These are phyloP conservation scores for Wallacemonas rigidus DNA, from an alignment of 208 protist species.

Conservation along the genomic window DNA sequence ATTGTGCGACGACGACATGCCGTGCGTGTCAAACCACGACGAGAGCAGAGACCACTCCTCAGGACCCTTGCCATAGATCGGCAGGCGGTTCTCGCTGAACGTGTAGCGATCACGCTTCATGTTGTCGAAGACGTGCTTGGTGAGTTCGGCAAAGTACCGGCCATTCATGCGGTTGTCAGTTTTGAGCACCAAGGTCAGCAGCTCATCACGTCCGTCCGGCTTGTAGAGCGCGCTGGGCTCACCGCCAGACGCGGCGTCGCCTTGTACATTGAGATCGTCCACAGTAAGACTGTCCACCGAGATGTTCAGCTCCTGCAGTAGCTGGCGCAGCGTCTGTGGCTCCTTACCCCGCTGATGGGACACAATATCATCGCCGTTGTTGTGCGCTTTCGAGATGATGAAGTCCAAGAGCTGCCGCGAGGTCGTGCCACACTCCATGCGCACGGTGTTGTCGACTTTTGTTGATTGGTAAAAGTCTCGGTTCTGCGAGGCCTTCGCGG, in stretches of 20 bases:
- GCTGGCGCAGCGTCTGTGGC: slow-evolving; percentile 85
- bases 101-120: slow-evolving; percentile 95
- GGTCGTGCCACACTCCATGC: slow-evolving; percentile 94
- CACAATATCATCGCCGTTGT: slow-evolving; percentile 94
- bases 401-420: slow-evolving; percentile 95
- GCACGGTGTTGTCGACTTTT: slow-evolving; percentile 97
- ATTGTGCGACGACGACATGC: slow-evolving; percentile 95
- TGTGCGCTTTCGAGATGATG: slow-evolving; percentile 93
- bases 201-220: slow-evolving; percentile 52
- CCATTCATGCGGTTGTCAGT: slow-evolving; percentile 98
- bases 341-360: slow-evolving; percentile 76
- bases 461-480: slow-evolving; percentile 95
- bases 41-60: slow-evolving; percentile 96
- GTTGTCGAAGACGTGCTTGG: slow-evolving; percentile 95
- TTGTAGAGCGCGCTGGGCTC: slow-evolving; percentile 16
- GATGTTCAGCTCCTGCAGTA: slow-evolving; percentile 77
- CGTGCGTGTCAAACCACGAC: slow-evolving; percentile 96
- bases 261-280: slow-evolving; percentile 95
- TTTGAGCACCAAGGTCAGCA: slow-evolving; percentile 98
- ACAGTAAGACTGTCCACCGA: slow-evolving; percentile 90
- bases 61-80: slow-evolving; percentile 85
- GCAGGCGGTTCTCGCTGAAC: slow-evolving; percentile 90
- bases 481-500: slow-evolving; percentile 82
- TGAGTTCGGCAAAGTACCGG: slow-evolving; percentile 97
- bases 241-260: slow-evolving; percentile 73